These are phyloP conservation scores for Cytospora paraplurivora DNA, from an alignment of 2,329 filamentous ascomycete species.

Conservation along the genomic window DNA sequence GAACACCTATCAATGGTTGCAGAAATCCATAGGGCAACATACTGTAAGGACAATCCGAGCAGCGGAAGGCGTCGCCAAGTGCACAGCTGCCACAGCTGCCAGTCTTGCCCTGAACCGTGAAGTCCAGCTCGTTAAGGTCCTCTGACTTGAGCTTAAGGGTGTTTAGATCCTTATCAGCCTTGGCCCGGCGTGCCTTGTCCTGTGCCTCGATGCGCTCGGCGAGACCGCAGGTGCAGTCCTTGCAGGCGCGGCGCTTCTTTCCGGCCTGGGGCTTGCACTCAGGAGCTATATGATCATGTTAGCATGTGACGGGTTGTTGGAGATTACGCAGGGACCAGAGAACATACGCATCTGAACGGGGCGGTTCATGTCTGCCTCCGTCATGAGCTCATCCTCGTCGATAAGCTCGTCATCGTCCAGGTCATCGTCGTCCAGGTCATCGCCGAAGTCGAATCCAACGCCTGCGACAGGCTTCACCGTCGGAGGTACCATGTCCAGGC, in stretches of 20 bases:
- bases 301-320: slow-evolving; percentile 24
- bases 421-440: slow-evolving; percentile 64
- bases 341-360: slow-evolving; percentile 79
- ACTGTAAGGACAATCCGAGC: slow-evolving; percentile 55
- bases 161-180: slow-evolving; percentile 38
- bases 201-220: slow-evolving; percentile 84
- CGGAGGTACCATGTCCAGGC: slow-evolving; percentile 39
- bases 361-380: slow-evolving; percentile 78
- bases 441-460: slow-evolving; percentile 67
- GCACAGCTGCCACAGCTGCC: slow-evolving; percentile 94
- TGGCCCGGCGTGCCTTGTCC: slow-evolving; percentile 53
- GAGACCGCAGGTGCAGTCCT: slow-evolving; percentile 95
- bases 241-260: slow-evolving; percentile 90
- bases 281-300: slow-evolving; percentile 55
- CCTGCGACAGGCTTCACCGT: slow-evolving; percentile 51
- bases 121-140: slow-evolving; percentile 89
- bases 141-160: slow-evolving; percentile 71
- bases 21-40: slow-evolving; percentile 32
- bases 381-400: slow-evolving; percentile 85
- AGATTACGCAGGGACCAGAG: neutral
- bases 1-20: slow-evolving; percentile 13
- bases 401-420: slow-evolving; percentile 89
- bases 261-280: slow-evolving; percentile 86
- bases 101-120: slow-evolving; percentile 95
- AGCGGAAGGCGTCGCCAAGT: slow-evolving; percentile 85